phyloP scores from a whole-genome alignment of 805 yeast genomes.

The Wickerhamomyces xylosicus region DNA sequence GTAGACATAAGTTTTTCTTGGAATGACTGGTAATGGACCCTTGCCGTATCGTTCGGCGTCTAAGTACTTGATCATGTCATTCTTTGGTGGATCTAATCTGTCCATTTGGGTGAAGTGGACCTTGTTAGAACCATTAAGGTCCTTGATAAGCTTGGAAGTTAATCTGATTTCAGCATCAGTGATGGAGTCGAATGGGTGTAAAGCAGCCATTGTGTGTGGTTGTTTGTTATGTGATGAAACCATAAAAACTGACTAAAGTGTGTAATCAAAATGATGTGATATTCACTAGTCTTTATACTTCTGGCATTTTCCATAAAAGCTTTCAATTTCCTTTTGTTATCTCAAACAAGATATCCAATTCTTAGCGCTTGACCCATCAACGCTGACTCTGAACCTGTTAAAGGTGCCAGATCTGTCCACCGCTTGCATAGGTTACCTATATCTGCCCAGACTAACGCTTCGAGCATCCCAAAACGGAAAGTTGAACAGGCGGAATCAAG shows the following conservation, averaged over 20 bases:
- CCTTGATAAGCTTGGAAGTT: conserved; percentile 52
- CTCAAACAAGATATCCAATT: no score
- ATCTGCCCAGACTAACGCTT: conserved; percentile 2
- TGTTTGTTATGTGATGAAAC: background rate
- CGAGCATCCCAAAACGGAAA: conserved; percentile 7
- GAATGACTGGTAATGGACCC: conserved; percentile 40
- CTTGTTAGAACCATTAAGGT: conserved; percentile 38
- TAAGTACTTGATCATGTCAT: conserved; percentile 54
- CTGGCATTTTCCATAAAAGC: no score
- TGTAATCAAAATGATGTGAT: no score
- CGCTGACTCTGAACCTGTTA: no score
- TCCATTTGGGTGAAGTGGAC: conserved; percentile 62
- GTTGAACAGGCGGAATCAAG: background rate
- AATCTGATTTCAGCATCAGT: conserved; percentile 47
- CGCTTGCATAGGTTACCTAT: no score
- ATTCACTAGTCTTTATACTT: background rate
- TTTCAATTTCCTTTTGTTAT: no score
- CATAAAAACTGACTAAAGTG: background rate
- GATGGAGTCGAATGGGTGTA: conserved; percentile 52
- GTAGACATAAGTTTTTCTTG: conserved; percentile 60
- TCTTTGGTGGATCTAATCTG: conserved; percentile 71
- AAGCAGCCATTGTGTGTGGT: conserved; percentile 6
- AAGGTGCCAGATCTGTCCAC: no score
- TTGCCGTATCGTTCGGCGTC: conserved; percentile 52
- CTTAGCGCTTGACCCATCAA: no score